Conservation (phyloP, 192 early-diverging fungal species). For the Coemansia sp. region DNA sequence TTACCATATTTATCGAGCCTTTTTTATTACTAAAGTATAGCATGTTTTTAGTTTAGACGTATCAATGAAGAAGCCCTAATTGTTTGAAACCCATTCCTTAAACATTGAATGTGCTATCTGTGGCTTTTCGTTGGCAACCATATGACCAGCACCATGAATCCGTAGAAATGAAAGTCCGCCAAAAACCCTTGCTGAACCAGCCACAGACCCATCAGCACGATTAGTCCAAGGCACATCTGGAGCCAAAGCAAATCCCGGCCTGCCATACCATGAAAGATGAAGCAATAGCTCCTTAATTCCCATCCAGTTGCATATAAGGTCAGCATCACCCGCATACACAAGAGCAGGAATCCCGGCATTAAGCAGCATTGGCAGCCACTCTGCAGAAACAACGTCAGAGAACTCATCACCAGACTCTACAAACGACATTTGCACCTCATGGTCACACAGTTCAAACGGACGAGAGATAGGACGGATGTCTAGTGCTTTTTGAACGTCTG, state of each 20-base stretch:
- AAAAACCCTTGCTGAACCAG: constrained; percentile 64
- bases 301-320: constrained; percentile 86
- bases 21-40: no score
- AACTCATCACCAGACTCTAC: constrained; percentile 81
- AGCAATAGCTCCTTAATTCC: constrained; percentile 83
- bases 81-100: constrained; percentile 66
- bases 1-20: no score
- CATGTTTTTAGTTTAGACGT: no score
- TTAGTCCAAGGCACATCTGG: constrained; percentile 71
- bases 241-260: constrained; percentile 66
- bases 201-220: constrained; percentile 29
- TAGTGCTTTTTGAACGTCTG: constrained; percentile 65
- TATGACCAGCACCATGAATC: constrained; percentile 82
- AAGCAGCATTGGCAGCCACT: constrained; percentile 63
- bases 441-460: constrained; percentile 76
- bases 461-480: constrained; percentile 57
- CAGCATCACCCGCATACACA: constrained; percentile 87
- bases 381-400: constrained; percentile 59
- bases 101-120: constrained; percentile 74
- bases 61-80: background rate
- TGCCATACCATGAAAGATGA: constrained; percentile 78
- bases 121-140: constrained; percentile 91
- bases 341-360: constrained; percentile 75
- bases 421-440: constrained; percentile 75
- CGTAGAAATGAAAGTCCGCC: constrained; percentile 80